Evolutionary conservation across 1,284 basidiomycete genomes (phyloP).

Genomic region (Clitocybe nebularis): DNA sequence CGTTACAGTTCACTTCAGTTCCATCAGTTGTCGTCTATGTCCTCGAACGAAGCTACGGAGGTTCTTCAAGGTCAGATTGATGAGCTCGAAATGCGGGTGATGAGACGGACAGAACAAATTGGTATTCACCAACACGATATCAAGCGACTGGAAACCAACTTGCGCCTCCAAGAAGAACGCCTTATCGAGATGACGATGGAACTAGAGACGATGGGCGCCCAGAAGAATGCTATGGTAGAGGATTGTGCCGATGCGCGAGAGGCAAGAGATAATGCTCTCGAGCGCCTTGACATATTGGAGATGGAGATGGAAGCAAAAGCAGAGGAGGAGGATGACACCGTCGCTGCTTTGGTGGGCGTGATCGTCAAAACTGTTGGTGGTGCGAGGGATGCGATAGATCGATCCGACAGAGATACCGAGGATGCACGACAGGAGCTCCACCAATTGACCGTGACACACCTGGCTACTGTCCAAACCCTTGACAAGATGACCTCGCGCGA

Average conservation of each 20-base stretch:
- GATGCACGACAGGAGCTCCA: slow-evolving; percentile 14
- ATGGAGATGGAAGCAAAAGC: slow-evolving; percentile 38
- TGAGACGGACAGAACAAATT: slow-evolving; percentile 64
- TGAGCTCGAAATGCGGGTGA: slow-evolving; percentile 57
- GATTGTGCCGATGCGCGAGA: slow-evolving; percentile 73
- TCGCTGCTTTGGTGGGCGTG: slow-evolving; percentile 32
- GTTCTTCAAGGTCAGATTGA: slow-evolving; percentile 58
- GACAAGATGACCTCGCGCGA: slow-evolving; percentile 3
- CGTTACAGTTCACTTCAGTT: slow-evolving; percentile 58
- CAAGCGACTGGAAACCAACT: slow-evolving; percentile 65
- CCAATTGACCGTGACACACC: slow-evolving; percentile 9
- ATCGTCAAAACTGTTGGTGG: slow-evolving; percentile 29
- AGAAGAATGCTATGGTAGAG: slow-evolving; percentile 76
- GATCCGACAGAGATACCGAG: slow-evolving; percentile 4
- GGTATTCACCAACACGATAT: slow-evolving; percentile 73
- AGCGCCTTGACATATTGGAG: slow-evolving; percentile 53
- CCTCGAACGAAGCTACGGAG: slow-evolving; percentile 48
- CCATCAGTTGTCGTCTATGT: slow-evolving; percentile 60
- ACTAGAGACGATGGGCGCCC: slow-evolving; percentile 55
- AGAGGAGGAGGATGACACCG: slow-evolving; percentile 27
- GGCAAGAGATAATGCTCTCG: slow-evolving; percentile 58
- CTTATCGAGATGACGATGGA: slow-evolving; percentile 63
- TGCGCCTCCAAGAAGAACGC: slow-evolving; percentile 68
- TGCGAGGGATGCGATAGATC: slow-evolving; percentile 18
- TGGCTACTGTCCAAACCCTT: slow-evolving; percentile 1